Evolutionary conservation across 768 basidiomycete genomes (phyloP).

Genomic region (Trametopsis cervina): DNA sequence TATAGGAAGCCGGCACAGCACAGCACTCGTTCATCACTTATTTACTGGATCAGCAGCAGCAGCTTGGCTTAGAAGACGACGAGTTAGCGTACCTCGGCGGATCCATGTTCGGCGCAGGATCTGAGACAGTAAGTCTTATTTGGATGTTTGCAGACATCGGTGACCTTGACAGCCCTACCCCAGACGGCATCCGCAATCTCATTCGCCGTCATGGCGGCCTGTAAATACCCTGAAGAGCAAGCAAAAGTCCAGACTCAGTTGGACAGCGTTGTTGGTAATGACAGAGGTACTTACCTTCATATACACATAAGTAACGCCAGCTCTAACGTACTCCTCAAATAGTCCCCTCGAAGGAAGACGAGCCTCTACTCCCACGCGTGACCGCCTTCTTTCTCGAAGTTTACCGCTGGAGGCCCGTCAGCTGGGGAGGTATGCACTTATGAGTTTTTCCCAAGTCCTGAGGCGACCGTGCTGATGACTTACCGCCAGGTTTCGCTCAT

Average conservation of each 20-base stretch:
- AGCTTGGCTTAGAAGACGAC: conserved; percentile 25
- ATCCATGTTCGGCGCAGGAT: conserved; percentile 36
- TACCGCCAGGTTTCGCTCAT: conserved; percentile 53
- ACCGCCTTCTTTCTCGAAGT: conserved; percentile 35
- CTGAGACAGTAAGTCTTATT: conserved; percentile 29
- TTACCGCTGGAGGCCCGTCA: conserved; percentile 30
- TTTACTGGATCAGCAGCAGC: conserved; percentile 29
- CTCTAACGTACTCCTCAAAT: neutral
- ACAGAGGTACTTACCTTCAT: conserved; percentile 22
- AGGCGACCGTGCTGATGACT: no score
- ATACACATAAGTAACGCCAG: neutral
- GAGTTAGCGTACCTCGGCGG: conserved; percentile 35
- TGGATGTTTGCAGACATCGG: neutral
- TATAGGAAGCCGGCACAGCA: conserved; percentile 22
- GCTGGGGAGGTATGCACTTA: conserved; percentile 1
- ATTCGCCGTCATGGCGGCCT: conserved; percentile 31
- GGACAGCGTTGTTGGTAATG: conserved; percentile 29
- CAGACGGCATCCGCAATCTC: conserved; percentile 26
- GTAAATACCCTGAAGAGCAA: conserved; percentile 28
- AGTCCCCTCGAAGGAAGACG: conserved; percentile 38
- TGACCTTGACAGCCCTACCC: neutral
- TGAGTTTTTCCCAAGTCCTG: neutral
- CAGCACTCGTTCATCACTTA: conserved; percentile 29
- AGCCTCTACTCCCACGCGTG: conserved; percentile 28
- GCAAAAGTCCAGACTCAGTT: conserved; percentile 30